phyloP scores from a whole-genome alignment of 169 alveolate genomes.

The Plasmodium vinckei region DNA sequence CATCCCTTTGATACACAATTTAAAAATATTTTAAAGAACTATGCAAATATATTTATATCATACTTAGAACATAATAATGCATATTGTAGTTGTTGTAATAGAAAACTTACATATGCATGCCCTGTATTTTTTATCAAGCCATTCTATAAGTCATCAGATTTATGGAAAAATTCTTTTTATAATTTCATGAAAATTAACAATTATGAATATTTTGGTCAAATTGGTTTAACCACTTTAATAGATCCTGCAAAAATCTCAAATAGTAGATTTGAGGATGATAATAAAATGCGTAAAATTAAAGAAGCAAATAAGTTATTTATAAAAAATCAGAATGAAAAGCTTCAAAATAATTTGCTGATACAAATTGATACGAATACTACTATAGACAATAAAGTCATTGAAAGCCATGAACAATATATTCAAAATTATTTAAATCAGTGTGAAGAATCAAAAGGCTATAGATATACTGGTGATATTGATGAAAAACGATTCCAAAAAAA shows the following conservation, averaged over 20 bases:
- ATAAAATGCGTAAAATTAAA: constrained; percentile 56
- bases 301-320: constrained; percentile 54
- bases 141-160: constrained; percentile 62
- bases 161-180: constrained; percentile 59
- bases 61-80: constrained; percentile 38
- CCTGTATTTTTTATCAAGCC: constrained; percentile 75
- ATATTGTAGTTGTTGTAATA: constrained; percentile 58
- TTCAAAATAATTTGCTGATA: constrained; percentile 2
- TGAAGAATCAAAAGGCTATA: constrained; percentile 23
- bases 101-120: constrained; percentile 58
- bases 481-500: constrained; percentile 41
- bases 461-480: constrained; percentile 35
- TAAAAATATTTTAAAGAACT: constrained; percentile 73
- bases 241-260: constrained; percentile 24
- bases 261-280: constrained; percentile 36
- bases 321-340: constrained; percentile 63
- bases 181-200: constrained; percentile 73
- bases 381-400: constrained; percentile 8
- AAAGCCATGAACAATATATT: constrained; percentile 29
- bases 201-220: constrained; percentile 48
- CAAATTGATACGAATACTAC: constrained; percentile 2
- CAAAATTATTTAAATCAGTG: constrained; percentile 8
- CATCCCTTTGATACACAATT: constrained; percentile 68
- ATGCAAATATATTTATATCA: constrained; percentile 61
- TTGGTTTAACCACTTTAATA: background rate